Evolutionary conservation across 257 asterid genomes (phyloP), one percentile per base, ranked within the genome.

Genomic region (Solanum paucissectum): DNA sequence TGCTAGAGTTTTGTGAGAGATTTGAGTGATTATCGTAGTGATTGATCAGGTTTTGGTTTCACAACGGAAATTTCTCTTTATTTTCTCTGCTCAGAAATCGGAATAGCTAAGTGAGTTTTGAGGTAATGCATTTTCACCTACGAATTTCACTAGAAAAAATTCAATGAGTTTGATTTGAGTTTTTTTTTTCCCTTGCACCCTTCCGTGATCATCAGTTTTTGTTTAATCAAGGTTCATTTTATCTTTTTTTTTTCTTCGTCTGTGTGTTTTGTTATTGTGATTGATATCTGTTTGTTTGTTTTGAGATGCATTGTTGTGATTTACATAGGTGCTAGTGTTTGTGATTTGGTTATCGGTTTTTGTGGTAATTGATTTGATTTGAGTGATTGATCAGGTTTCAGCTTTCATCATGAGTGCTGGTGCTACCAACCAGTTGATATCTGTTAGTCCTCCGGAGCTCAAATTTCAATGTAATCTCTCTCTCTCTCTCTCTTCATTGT

Each of bases 381-480:
- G 84, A 79, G 23, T 27, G 85, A 44, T 79, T 49, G 44, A 49
- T 81, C 85, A 81, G 85, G 85, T 81, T 49, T 20, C 18, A 14
- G 44, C 7, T 44, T 79, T 81, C 85, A 90, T 90, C 83, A 93
- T 91, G 96, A 88, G 92, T 86, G 46, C 82, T 73, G 91, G 88
- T 87, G 91, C 90, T 88, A 83, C 92, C 62, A 88, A 88, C 86
- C 93, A 89, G 86, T 91, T 96, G 90, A 92, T 95, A 71, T 91
- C 94, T 88, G 92, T 94, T 76, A 90, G 91, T 27, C 98, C 98
- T 10, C 95, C 94, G 32, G 96, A 95, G 69, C 98, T 95, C 92
- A 93, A 86, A 83, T 95, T 95, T 90, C 96, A 94, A 93, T 91
- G 98, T 94, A 86, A 91, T 73, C 12, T 33, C 62, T 42, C 21